Conservation (phyloP, 164 flowering plant species). For the Sedum album region DNA sequence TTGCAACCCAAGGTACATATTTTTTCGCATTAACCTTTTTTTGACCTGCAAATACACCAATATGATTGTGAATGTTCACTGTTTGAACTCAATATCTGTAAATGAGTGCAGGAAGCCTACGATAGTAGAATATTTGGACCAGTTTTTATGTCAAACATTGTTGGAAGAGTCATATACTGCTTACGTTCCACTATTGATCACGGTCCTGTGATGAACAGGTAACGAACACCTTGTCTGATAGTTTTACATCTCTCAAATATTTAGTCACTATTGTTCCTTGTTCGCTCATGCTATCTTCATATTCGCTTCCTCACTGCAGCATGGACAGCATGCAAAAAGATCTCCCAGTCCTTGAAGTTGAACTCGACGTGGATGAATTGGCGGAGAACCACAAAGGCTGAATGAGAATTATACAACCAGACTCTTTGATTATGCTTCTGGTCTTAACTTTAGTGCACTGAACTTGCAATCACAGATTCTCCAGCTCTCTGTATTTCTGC, state of each 20-base stretch:
- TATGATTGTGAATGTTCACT: neutral
- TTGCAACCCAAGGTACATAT: conserved; percentile 72
- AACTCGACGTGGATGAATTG: conserved; percentile 91
- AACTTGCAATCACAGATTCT: neutral
- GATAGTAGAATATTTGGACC: conserved; percentile 96
- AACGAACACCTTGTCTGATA: neutral
- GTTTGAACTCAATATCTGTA: neutral
- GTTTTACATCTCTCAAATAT: neutral
- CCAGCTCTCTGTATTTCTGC: neutral
- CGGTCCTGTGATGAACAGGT: conserved; percentile 92
- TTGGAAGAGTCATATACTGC: conserved; percentile 84
- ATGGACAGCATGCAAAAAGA: conserved; percentile 59
- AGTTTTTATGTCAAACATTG: conserved; percentile 53
- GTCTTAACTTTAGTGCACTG: neutral
- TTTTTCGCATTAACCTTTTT: conserved; percentile 6
- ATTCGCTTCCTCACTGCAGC: neutral
- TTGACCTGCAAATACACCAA: conserved; percentile 10
- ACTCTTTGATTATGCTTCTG: neutral
- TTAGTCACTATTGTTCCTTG: too few species aligned
- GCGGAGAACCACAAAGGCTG: conserved; percentile 53
- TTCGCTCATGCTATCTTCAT: neutral
- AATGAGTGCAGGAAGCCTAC: conserved; percentile 64
- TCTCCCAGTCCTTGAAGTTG: conserved; percentile 67
- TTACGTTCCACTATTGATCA: conserved; percentile 80
- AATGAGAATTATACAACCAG: neutral